Conservation (phyloP, 1,284 basidiomycete genomes). For the Tilletia horrida region DNA sequence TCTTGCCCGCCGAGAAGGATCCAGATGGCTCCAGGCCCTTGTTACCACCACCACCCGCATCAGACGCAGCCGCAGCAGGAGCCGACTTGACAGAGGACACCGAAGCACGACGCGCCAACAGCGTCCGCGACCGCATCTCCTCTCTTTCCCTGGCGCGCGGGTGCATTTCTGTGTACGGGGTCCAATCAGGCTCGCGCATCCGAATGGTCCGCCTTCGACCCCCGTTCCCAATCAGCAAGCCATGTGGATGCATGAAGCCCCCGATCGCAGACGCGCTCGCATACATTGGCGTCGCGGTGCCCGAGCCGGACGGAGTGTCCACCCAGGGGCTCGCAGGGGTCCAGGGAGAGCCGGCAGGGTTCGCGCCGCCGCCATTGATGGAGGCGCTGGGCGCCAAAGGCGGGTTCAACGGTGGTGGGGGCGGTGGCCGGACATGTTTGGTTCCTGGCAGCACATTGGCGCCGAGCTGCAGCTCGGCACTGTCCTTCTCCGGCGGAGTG, state of each 20-base stretch:
- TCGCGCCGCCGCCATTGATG: background rate
- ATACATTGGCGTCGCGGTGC: background rate
- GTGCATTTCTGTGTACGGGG: slow-evolving; percentile 36
- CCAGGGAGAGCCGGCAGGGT: background rate
- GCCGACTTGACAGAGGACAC: background rate
- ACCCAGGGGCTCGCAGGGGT: slow-evolving; percentile 4
- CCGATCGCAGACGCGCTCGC: too few relatives aligned
- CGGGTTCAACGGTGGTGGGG: background rate
- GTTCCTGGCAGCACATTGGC: background rate
- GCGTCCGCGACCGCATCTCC: slow-evolving; percentile 22
- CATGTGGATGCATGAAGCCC: too few relatives aligned
- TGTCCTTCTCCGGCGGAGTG: slow-evolving; percentile 8
- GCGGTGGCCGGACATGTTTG: background rate
- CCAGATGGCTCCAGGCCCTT: too few relatives aligned
- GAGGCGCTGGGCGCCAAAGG: background rate
- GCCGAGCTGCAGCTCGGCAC: background rate
- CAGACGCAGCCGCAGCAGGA: background rate
- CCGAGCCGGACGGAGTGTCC: background rate
- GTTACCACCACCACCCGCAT: background rate
- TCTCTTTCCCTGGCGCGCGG: slow-evolving; percentile 44
- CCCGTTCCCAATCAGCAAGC: too few relatives aligned
- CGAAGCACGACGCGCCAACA: slow-evolving; percentile 4
- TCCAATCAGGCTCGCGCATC: slow-evolving; percentile 50
- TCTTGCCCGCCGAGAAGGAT: background rate
- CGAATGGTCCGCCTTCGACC: slow-evolving; percentile 23